Base-by-base conservation (phyloP, 345 rosid genomes). In the Citrus hindsii region DNA sequence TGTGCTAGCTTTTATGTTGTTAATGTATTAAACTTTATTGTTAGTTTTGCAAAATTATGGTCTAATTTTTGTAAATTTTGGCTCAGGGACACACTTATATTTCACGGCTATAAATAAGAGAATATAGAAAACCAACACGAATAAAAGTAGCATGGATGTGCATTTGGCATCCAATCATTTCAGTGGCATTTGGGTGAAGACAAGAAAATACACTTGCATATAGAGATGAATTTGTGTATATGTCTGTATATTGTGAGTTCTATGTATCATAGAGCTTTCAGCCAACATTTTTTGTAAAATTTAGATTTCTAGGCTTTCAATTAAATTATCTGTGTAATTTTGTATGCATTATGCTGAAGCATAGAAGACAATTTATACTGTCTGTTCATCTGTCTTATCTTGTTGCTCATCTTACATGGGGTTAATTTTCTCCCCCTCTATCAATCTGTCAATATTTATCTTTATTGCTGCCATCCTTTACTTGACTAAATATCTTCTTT, bases 401-500 rank as follows among this genome's bases (percentile, higher is more conserved):
- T 27, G 18, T 16, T 69, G 25, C n/a, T 16, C 35, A 69, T 53
- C 22, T 21, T 5, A 9, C 51, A 18, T 14, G 9, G 4, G 16
- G 9, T 61, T 5, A 2, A 13, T 64, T 56, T 18, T 40, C 2
- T 38, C 0, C 22, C 33, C 59, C 28, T 37, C 38, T 21, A 37
- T 46, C 69, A 25, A 37, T 77, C 42, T 76, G 38, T 58, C n/a
- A 51, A 37, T 60, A 33, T 62, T 46, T 71, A 66, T 32, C 71
- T 7, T 64, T 56, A 13, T 65, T 32, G 7, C n/a, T 6, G 28
- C 64, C 62, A 38, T 59, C 48, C 19, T 38, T 68, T 70, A 58
- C 35, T 62, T 61, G 19, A 77, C 28, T 61, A 40, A 78, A 56
- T 72, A 40, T 78, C 67, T 65, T 33, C 27, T 10, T 51, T 40